Conservation (phyloP, 768 basidiomycete species). For the Dentipellis sp. region DNA sequence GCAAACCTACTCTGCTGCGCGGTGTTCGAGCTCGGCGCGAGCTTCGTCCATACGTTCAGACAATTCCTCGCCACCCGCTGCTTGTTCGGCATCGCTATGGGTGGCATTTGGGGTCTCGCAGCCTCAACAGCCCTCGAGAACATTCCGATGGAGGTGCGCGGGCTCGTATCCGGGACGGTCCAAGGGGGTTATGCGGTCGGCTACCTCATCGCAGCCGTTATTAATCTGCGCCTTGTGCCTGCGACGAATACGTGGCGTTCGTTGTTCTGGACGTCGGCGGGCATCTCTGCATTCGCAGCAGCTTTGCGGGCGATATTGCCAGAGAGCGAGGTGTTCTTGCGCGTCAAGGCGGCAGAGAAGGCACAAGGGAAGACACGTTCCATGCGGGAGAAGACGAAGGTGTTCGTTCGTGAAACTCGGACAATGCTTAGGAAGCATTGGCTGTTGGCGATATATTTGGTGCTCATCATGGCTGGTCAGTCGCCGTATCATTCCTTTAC, state of each 20-base stretch:
- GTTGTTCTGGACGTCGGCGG: slow-evolving; percentile 75
- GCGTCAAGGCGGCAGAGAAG: slow-evolving; percentile 47
- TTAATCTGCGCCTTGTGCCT: slow-evolving; percentile 61
- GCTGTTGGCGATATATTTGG: slow-evolving; percentile 74
- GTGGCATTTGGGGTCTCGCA: slow-evolving; percentile 83
- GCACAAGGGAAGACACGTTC: slow-evolving; percentile 25
- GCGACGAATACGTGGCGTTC: slow-evolving; percentile 47
- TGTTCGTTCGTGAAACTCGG: slow-evolving; percentile 66
- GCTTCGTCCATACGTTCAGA: slow-evolving; percentile 68
- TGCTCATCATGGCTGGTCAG: slow-evolving; percentile 65
- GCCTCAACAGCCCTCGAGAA: slow-evolving; percentile 82
- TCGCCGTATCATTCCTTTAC: not conserved
- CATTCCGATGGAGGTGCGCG: slow-evolving; percentile 79
- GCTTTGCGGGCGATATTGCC: slow-evolving; percentile 57
- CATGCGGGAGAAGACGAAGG: slow-evolving; percentile 44
- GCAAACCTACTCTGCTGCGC: slow-evolving; percentile 63
- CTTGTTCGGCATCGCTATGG: slow-evolving; percentile 84
- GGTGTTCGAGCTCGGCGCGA: slow-evolving; percentile 66
- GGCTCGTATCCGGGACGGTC: slow-evolving; percentile 73
- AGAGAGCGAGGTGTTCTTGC: slow-evolving; percentile 68
- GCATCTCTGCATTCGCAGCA: slow-evolving; percentile 64
- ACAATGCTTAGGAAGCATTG: slow-evolving; percentile 78
- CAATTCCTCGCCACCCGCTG: slow-evolving; percentile 78
- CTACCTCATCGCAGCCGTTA: slow-evolving; percentile 74
- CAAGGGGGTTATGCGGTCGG: slow-evolving; percentile 89